Conservation (phyloP, 495 filamentous ascomycete genomes). For the Neurospora cerealis region DNA sequence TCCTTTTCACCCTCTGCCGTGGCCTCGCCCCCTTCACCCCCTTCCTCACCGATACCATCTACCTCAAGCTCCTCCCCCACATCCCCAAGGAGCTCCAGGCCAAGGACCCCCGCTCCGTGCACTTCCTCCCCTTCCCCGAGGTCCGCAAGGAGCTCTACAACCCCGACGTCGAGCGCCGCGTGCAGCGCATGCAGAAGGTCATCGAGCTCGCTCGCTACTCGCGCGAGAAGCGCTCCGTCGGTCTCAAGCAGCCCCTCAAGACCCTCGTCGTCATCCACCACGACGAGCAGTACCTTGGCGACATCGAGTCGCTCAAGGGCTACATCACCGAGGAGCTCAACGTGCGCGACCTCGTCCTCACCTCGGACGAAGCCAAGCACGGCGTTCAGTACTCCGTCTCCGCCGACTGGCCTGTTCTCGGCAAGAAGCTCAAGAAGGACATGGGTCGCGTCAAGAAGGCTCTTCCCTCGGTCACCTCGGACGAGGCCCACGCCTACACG, state of each 20-base stretch:
- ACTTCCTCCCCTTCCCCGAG: slow-evolving; percentile 86
- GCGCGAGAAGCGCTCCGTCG: slow-evolving; percentile 74
- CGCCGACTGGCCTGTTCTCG: slow-evolving; percentile 88
- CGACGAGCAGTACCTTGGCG: slow-evolving; percentile 70
- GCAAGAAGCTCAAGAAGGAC: slow-evolving; percentile 95
- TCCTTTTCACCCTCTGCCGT: slow-evolving; percentile 78
- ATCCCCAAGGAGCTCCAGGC: slow-evolving; percentile 49
- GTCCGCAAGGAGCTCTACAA: slow-evolving; percentile 84
- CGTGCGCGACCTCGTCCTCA: slow-evolving; percentile 72
- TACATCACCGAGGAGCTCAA: slow-evolving; percentile 92
- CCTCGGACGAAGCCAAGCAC: slow-evolving; percentile 81
- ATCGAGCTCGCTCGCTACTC: slow-evolving; percentile 83
- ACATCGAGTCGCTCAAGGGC: slow-evolving; percentile 69
- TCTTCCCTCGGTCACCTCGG: slow-evolving; percentile 65
- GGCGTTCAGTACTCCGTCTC: slow-evolving; percentile 79
- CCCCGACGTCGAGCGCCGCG: slow-evolving; percentile 71
- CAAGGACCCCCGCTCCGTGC: slow-evolving; percentile 72
- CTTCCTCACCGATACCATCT: slow-evolving; percentile 93
- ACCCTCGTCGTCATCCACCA: slow-evolving; percentile 87
- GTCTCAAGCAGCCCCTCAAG: slow-evolving; percentile 83
- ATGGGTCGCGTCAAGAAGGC: slow-evolving; percentile 84
- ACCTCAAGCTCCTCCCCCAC: slow-evolving; percentile 65
- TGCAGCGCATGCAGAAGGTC: slow-evolving; percentile 87
- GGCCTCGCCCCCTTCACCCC: slow-evolving; percentile 91
- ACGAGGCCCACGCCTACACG: slow-evolving; percentile 68